Evolutionary conservation across 805 yeast genomes (phyloP), one percentile per base, ranked within the genome.

Genomic region (Candida maesae): DNA sequence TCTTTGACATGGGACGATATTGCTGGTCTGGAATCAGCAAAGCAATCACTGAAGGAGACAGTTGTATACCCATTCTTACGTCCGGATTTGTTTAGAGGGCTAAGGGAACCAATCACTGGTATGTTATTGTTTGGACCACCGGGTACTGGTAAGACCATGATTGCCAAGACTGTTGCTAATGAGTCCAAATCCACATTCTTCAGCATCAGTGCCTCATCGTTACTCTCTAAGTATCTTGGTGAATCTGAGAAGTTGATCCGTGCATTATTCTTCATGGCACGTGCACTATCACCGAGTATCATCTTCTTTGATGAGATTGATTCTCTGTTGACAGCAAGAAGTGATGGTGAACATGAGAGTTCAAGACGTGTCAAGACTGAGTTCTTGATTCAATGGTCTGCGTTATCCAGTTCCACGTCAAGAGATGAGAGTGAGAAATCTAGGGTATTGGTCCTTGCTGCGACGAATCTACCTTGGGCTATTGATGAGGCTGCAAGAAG

Each of bases 141-240:
- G 0, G 99, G 99, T n/a, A 91, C 98, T 0, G 98, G 98, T 42
- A 91, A 93, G 58, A 90, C 97, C 1, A 90, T 91, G 98, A 73
- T 91, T 51, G 97, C 97, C 0, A 72, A 96, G 49, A 96, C 98
- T 0, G 97, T 93, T 3, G 98, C 97, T 3, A 86, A 95, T 2
- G 98, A 93, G 66, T 84, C 96, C 7, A 81, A 84, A 45, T 87
- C 96, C 0, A 90, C 96, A 0, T 91, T 91, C 58, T 91, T 91
- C 62, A 79, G 93, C 18, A 89, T 91, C 24, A 82, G 91, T 50
- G 95, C 96, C 2, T 86, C 96, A 1, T 83, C 95, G 5, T 70
- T 91, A 47, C 84, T 96, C 2, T 88, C 96, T 14, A 84, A 84
- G 57, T 84, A 79, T 54, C 68, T 90, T 44, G 98, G 98, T 39